phyloP scores from a whole-genome alignment of 352 stramenopile species.

The Phytophthora europaea region DNA sequence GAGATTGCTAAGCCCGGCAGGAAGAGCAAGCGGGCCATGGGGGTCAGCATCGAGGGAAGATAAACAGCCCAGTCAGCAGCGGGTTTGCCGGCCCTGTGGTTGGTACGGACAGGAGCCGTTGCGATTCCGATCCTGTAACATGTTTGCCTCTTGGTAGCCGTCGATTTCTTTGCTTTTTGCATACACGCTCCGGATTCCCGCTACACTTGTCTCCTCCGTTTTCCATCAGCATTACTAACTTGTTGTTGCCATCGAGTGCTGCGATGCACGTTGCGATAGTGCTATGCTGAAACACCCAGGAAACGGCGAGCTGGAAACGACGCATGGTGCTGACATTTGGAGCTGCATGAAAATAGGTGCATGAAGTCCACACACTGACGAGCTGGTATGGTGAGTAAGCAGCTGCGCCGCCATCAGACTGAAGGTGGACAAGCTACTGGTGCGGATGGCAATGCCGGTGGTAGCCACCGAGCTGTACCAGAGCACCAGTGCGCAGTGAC shows the following conservation, averaged over 20 bases:
- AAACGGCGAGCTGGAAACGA: constrained; percentile 27
- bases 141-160: constrained; percentile 31
- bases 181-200: constrained; percentile 30
- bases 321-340: background rate
- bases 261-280: constrained; percentile 16
- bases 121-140: constrained; percentile 22
- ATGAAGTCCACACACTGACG: constrained; percentile 14
- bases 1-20: constrained; percentile 83
- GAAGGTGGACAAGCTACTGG: constrained; percentile 13
- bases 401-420: constrained; percentile 19
- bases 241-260: constrained; percentile 5
- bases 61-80: constrained; percentile 43
- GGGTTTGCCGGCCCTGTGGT: constrained; percentile 13
- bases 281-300: constrained; percentile 20
- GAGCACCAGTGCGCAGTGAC: constrained; percentile 6
- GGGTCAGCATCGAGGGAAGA: constrained; percentile 86
- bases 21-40: constrained; percentile 79
- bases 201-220: constrained; percentile 1
- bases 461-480: background rate
- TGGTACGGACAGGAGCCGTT: constrained; percentile 9
- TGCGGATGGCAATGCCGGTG: background rate
- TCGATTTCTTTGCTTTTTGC: constrained; percentile 39
- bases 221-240: constrained; percentile 24
- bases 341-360: constrained; percentile 32
- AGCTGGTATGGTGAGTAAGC: constrained; percentile 41